Percentiles rank a stretch among this genome's conserved stretches.
Evolutionary conservation across 1,284 basidiomycete genomes (phyloP).

Genomic region (Rhodotorula sp.): DNA sequence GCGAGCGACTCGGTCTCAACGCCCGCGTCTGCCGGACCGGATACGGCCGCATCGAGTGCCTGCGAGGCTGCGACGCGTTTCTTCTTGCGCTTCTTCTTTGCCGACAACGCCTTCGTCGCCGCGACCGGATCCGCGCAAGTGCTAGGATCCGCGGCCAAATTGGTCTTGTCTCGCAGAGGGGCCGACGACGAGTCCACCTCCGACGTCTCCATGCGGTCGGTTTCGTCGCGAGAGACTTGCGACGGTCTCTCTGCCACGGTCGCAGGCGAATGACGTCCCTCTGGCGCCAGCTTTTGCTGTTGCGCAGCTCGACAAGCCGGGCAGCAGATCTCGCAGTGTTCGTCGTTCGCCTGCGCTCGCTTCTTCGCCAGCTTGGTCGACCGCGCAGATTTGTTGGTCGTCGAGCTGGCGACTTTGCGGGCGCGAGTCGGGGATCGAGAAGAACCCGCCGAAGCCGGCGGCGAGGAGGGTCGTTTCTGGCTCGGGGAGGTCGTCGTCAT

Average conservation of each 20-base stretch:
- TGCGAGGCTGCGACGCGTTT: neutral
- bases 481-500: neutral
- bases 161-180: slow-evolving; percentile 3
- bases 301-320: slow-evolving; percentile 4
- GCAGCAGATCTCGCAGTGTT: slow-evolving; percentile 16
- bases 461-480: slow-evolving; percentile 6
- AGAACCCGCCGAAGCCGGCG: neutral
- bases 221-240: too few species aligned
- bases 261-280: neutral
- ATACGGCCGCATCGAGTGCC: neutral
- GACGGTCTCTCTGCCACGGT: too few species aligned
- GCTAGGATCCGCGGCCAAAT: neutral
- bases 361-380: neutral
- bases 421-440: neutral
- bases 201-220: too few species aligned
- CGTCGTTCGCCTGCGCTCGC: neutral
- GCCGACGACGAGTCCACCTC: neutral
- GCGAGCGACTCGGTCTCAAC: neutral
- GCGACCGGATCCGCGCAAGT: too few species aligned
- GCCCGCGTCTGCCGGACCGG: neutral
- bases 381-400: neutral
- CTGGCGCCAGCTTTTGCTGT: neutral
- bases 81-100: slow-evolving; percentile 28
- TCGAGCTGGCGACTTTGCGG: neutral
- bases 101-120: neutral